These are phyloP conservation scores for Plantago major DNA, from an alignment of 257 asterid species.

Conservation along the genomic window DNA sequence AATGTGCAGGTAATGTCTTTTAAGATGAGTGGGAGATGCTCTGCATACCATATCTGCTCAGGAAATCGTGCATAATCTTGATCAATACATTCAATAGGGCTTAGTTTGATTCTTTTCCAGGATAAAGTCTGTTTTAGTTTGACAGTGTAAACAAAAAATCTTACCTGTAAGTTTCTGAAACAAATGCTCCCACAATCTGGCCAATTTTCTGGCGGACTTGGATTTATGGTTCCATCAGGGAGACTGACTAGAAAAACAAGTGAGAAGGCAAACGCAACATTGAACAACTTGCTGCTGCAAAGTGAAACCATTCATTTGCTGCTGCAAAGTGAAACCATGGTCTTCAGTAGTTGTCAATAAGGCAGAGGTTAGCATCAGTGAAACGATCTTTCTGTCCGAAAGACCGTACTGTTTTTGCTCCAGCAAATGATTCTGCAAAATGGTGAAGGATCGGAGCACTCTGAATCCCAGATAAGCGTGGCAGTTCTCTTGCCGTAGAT, in stretches of 20 bases:
- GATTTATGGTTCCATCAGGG: conserved; percentile 83
- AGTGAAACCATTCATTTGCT: conserved; percentile 74
- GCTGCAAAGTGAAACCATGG: conserved; percentile 85
- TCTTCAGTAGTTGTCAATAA: conserved; percentile 76
- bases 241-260: conserved; percentile 75
- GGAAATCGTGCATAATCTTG: background rate
- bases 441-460: conserved; percentile 91
- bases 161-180: conserved; percentile 68
- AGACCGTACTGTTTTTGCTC: conserved; percentile 86
- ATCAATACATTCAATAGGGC: background rate
- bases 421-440: conserved; percentile 84
- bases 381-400: conserved; percentile 66
- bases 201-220: conserved; percentile 86
- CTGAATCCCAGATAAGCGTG: conserved; percentile 76
- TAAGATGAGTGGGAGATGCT: conserved; percentile 80
- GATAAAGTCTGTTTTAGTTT: background rate
- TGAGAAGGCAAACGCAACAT: conserved; percentile 79
- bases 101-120: background rate
- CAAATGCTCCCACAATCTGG: conserved; percentile 18
- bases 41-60: conserved; percentile 81
- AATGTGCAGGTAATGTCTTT: conserved; percentile 50
- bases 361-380: conserved; percentile 58
- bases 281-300: conserved; percentile 53
- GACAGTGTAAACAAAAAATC: background rate
- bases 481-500: conserved; percentile 92